Conservation (phyloP, 2,329 filamentous ascomycete species). For the Trichoderma asperellum region DNA sequence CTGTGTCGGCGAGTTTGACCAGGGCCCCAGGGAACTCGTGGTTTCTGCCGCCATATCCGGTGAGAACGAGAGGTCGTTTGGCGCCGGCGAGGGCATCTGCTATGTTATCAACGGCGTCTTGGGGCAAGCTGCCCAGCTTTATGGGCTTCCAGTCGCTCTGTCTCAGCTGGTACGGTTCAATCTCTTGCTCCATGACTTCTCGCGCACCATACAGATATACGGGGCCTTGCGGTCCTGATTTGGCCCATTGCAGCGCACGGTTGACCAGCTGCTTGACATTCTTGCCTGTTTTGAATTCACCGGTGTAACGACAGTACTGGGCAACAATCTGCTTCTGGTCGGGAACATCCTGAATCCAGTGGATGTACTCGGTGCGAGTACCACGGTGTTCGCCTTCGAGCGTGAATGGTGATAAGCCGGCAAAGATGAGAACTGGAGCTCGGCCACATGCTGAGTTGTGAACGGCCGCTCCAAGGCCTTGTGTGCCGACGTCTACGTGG, state of each 20-base stretch:
- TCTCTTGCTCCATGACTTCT: conserved; percentile 85
- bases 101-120: conserved; percentile 60
- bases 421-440: conserved; percentile 76
- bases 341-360: conserved; percentile 84
- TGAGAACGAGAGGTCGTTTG: conserved; percentile 69
- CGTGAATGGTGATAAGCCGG: conserved; percentile 76
- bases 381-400: conserved; percentile 77
- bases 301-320: conserved; percentile 84
- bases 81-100: conserved; percentile 66
- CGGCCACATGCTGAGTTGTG: conserved; percentile 79
- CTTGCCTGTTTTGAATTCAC: conserved; percentile 79
- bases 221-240: conserved; percentile 74
- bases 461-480: conserved; percentile 75
- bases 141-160: conserved; percentile 73
- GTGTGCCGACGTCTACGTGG: conserved; percentile 81
- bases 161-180: conserved; percentile 70
- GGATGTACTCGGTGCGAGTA: conserved; percentile 80
- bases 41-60: conserved; percentile 73
- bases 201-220: conserved; percentile 79
- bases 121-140: conserved; percentile 63
- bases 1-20: conserved; percentile 67
- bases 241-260: conserved; percentile 80
- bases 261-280: conserved; percentile 92
- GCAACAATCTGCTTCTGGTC: conserved; percentile 79
- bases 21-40: conserved; percentile 64